These are phyloP conservation scores for Hansfordia pulvinata DNA, from an alignment of 2,329 filamentous ascomycete species.

Conservation along the genomic window DNA sequence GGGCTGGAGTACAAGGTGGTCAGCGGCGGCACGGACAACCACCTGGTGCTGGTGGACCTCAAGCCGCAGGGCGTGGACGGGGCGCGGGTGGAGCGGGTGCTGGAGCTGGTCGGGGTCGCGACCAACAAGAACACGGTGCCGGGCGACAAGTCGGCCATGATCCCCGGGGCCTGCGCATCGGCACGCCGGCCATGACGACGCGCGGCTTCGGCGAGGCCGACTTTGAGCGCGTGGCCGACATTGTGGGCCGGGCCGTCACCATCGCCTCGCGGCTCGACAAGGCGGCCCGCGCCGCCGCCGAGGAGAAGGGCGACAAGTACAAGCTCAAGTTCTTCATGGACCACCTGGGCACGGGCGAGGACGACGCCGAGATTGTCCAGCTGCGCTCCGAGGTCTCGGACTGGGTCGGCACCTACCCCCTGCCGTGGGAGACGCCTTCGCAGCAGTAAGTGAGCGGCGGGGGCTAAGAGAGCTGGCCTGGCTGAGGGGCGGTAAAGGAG, in stretches of 20 bases:
- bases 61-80: constrained; percentile 83
- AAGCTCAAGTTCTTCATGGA: constrained; percentile 56
- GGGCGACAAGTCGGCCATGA: constrained; percentile 84
- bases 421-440: constrained; percentile 63
- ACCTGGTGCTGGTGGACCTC: constrained; percentile 84
- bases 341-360: constrained; percentile 53
- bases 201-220: constrained; percentile 83
- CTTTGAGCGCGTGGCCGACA: constrained; percentile 74
- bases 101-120: constrained; percentile 90
- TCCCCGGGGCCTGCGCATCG: constrained; percentile 90
- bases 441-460: no score
- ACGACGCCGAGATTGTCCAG: constrained; percentile 58
- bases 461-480: no score
- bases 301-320: constrained; percentile 53
- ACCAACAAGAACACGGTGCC: constrained; percentile 99
- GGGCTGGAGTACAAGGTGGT: constrained; percentile 80
- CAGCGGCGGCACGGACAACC: constrained; percentile 91
- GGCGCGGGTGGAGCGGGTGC: constrained; percentile 74
- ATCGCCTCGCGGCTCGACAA: constrained; percentile 68
- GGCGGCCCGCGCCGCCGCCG: constrained; percentile 53
- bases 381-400: constrained; percentile 62
- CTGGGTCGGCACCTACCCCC: constrained; percentile 62
- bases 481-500: no score
- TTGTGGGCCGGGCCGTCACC: constrained; percentile 70
- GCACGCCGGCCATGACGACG: constrained; percentile 94